Evolutionary conservation across 2,329 filamentous ascomycete species (phyloP).

Genomic region (Colletotrichum chrysophilum): DNA sequence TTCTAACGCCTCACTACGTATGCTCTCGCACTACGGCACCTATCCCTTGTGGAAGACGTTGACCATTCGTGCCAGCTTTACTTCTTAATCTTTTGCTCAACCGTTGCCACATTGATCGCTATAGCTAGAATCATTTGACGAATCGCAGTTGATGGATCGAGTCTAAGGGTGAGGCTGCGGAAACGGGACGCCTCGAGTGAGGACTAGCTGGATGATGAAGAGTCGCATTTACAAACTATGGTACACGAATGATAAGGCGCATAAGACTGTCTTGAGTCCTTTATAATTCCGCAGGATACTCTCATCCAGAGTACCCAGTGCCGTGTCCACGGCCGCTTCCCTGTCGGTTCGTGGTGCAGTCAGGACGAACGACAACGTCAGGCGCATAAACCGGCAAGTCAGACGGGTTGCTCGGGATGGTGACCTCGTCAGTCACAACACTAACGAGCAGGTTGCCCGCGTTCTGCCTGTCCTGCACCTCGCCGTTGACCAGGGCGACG

Average conservation of each 20-base stretch:
- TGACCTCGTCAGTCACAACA: conserved; percentile 11
- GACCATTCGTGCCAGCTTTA: no score
- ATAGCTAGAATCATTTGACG: no score
- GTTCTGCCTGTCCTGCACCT: background rate
- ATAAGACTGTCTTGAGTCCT: background rate
- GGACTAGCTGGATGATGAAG: no score
- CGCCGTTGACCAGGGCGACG: conserved; percentile 27
- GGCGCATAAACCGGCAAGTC: background rate
- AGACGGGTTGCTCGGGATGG: background rate
- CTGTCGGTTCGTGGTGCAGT: background rate
- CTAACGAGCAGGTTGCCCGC: conserved; percentile 3
- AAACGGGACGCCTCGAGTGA: no score
- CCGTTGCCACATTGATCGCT: no score
- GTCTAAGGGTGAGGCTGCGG: no score
- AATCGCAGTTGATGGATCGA: no score
- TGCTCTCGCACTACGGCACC: no score
- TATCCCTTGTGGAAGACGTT: no score
- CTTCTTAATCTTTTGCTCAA: no score
- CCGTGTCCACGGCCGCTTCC: conserved; percentile 2
- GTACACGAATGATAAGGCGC: background rate
- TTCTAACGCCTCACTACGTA: no score
- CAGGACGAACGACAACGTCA: background rate
- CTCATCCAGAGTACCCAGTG: background rate
- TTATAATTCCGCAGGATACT: background rate
- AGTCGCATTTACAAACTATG: background rate